A percentile compares a stretch with the other conserved stretches of the same genome.
Conservation (phyloP, 805 yeast species). For the Yarrowia sp. region DNA sequence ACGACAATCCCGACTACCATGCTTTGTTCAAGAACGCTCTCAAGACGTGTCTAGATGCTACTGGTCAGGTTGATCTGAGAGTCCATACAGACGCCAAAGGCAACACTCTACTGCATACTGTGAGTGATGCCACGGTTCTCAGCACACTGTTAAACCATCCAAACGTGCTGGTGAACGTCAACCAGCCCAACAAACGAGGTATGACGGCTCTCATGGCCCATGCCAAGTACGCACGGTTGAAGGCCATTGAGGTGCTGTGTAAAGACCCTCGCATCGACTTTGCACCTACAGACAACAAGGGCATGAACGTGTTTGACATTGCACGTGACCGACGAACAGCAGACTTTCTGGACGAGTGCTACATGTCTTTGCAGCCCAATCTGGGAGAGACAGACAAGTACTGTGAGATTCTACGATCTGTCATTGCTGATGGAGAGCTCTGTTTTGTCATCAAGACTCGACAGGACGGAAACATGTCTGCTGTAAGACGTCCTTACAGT, state of each 20-base stretch:
- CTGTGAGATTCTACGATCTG: constrained; percentile 25
- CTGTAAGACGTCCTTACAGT: constrained; percentile 35
- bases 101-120: constrained; percentile 71
- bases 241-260: constrained; percentile 53
- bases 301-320: constrained; percentile 38
- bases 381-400: not conserved
- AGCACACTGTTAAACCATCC: constrained; percentile 11
- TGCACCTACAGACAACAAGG: constrained; percentile 34
- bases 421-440: constrained; percentile 29
- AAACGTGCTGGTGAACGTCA: constrained; percentile 44
- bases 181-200: constrained; percentile 55
- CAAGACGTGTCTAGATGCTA: constrained; percentile 27
- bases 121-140: constrained; percentile 42
- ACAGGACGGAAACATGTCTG: constrained; percentile 19
- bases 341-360: constrained; percentile 30
- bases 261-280: constrained; percentile 50
- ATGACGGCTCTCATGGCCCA: constrained; percentile 70
- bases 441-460: constrained; percentile 31
- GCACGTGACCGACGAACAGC: constrained; percentile 35
- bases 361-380: not conserved
- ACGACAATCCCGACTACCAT: constrained; percentile 67
- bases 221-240: constrained; percentile 63
- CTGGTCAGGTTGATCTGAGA: constrained; percentile 43
- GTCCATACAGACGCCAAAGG: constrained; percentile 67
- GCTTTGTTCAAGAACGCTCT: constrained; percentile 48